Conservation (phyloP, 2,329 filamentous ascomycete species). For the Grosmannia penicillata region DNA sequence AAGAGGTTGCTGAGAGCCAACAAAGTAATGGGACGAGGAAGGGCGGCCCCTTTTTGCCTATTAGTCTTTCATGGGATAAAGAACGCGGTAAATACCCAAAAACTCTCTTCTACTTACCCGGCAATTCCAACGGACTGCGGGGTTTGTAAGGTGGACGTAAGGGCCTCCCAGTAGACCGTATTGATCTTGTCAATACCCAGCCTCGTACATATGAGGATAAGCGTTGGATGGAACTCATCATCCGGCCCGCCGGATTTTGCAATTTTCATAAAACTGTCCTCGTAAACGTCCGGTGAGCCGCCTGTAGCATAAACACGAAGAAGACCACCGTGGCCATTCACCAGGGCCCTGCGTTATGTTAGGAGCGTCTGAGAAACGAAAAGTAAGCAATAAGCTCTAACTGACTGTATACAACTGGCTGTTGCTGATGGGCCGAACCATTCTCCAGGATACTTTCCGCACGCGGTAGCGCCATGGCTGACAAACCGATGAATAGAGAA, state of each 20-base stretch:
- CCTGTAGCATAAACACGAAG: constrained; percentile 80
- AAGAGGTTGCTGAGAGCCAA: constrained; percentile 29
- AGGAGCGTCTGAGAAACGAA: too few relatives aligned
- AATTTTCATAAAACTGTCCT: constrained; percentile 70
- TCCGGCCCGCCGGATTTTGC: constrained; percentile 52
- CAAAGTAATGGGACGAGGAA: constrained; percentile 61
- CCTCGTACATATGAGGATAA: constrained; percentile 78
- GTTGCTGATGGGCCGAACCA: constrained; percentile 99
- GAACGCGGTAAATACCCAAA: not conserved
- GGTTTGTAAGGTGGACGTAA: constrained; percentile 72
- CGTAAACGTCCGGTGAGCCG: constrained; percentile 83
- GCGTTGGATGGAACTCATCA: constrained; percentile 59
- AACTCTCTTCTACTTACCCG: constrained; percentile 42
- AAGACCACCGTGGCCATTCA: constrained; percentile 46
- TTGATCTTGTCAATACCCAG: constrained; percentile 91
- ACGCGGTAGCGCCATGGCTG: constrained; percentile 67
- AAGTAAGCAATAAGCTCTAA: too few relatives aligned
- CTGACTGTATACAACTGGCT: constrained; percentile 83
- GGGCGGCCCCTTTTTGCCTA: constrained; percentile 59
- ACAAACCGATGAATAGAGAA: constrained; percentile 97
- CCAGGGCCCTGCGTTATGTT: constrained; percentile 47
- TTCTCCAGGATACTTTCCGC: constrained; percentile 88
- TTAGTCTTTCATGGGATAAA: not conserved
- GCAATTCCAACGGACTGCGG: constrained; percentile 92
- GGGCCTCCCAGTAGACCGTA: constrained; percentile 86